phyloP scores from a whole-genome alignment of 768 basidiomycete species.

The Russula lepida region DNA sequence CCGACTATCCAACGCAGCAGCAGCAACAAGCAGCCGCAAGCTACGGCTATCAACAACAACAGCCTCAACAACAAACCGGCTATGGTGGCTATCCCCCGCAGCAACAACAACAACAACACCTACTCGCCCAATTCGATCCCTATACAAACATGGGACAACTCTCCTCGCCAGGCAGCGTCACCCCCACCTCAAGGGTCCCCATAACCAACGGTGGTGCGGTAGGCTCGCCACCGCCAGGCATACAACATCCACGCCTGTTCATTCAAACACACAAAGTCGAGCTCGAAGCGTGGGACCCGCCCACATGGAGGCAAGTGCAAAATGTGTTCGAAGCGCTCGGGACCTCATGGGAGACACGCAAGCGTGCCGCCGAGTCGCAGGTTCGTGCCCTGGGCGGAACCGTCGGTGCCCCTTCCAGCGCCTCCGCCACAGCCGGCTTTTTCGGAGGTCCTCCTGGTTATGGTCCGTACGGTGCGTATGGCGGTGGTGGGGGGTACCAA shows the following conservation, averaged over 20 bases:
- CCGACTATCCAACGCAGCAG: constrained; percentile 23
- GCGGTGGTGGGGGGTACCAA: constrained; percentile 20
- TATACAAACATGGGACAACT: constrained; percentile 9
- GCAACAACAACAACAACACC: constrained; percentile 11
- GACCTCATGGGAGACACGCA: constrained; percentile 53
- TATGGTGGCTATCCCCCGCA: constrained; percentile 19
- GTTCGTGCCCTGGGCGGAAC: constrained; percentile 39
- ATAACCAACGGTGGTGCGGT: not conserved
- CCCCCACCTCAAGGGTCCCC: not conserved
- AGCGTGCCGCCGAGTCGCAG: constrained; percentile 44
- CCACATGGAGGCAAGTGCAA: constrained; percentile 33
- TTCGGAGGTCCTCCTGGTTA: constrained; percentile 25
- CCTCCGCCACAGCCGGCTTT: constrained; percentile 21
- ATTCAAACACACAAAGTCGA: constrained; percentile 57
- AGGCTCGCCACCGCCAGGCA: constrained; percentile 25
- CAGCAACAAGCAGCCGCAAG: constrained; percentile 19
- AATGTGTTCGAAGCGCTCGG: constrained; percentile 56
- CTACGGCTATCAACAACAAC: constrained; percentile 6
- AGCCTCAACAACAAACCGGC: constrained; percentile 22
- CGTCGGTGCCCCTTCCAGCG: constrained; percentile 18
- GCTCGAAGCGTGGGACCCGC: constrained; percentile 35
- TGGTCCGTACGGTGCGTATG: constrained; percentile 23
- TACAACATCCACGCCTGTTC: constrained; percentile 59
- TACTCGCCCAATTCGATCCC: constrained; percentile 21
- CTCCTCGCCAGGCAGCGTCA: not conserved